Evolutionary conservation across 1,284 basidiomycete species (phyloP).

Genomic region (Gymnopus androsaceus): DNA sequence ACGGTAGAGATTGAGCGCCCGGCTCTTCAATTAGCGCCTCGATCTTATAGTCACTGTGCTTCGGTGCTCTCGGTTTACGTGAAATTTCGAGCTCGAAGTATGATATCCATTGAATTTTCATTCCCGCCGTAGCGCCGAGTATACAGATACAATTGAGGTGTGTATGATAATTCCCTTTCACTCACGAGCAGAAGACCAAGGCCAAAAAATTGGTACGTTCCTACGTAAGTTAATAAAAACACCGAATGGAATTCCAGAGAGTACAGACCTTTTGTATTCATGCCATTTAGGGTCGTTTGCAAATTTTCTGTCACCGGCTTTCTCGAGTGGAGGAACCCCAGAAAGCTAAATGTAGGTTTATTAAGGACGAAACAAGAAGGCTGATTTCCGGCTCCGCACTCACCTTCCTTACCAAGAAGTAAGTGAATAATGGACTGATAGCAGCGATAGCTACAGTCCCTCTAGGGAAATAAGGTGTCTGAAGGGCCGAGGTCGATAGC

Average conservation of each 20-base stretch:
- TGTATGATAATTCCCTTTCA: too few relatives aligned
- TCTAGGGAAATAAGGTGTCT: slow-evolving; percentile 46
- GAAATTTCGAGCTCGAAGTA: too few relatives aligned
- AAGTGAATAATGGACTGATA: slow-evolving; percentile 69
- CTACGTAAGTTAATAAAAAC: slow-evolving; percentile 17
- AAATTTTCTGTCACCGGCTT: slow-evolving; percentile 65
- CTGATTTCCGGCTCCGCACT: slow-evolving; percentile 24
- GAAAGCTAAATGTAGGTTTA: slow-evolving; percentile 44
- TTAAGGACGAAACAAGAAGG: slow-evolving; percentile 33
- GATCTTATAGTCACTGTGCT: too few relatives aligned
- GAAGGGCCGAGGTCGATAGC: slow-evolving; percentile 53
- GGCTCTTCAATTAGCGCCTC: too few relatives aligned
- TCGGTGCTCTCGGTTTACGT: too few relatives aligned
- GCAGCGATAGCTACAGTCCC: slow-evolving; percentile 51
- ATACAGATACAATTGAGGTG: too few relatives aligned
- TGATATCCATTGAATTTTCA: too few relatives aligned
- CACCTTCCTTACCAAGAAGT: slow-evolving; percentile 34
- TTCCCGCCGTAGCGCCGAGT: too few relatives aligned
- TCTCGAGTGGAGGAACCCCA: slow-evolving; percentile 73
- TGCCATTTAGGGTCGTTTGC: slow-evolving; percentile 65
- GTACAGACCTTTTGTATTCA: slow-evolving; percentile 64
- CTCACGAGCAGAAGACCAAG: slow-evolving; percentile 13
- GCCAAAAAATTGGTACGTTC: slow-evolving; percentile 26
- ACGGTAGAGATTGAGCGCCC: too few relatives aligned
- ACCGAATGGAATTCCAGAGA: background rate